A percentile compares a stretch with the other conserved stretches of the same genome.
phyloP scores from a whole-genome alignment of 192 early-diverging fungal genomes.

The Mortierella antarctica region DNA sequence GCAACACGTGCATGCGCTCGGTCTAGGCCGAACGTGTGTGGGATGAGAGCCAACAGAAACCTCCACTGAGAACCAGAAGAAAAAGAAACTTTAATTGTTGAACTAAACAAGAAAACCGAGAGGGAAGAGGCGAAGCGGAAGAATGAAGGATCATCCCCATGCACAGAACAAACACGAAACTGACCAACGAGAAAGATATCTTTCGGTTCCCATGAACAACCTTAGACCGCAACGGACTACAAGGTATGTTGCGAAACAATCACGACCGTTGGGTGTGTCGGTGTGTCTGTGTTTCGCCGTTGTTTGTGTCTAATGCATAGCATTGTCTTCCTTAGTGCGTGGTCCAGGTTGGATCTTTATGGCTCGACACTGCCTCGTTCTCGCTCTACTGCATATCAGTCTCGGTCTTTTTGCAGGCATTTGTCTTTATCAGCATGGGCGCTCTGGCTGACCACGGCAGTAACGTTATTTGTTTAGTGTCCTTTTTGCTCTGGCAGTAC shows the following conservation, averaged over 20 bases:
- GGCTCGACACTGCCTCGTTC: slow-evolving; percentile 49
- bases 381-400: slow-evolving; percentile 56
- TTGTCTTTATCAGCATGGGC: slow-evolving; percentile 58
- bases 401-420: slow-evolving; percentile 56
- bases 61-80: too few species aligned
- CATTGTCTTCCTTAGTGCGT: slow-evolving; percentile 22
- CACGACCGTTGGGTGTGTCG: not conserved
- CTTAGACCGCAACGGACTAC: slow-evolving; percentile 18
- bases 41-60: too few species aligned
- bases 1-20: not conserved
- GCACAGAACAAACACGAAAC: too few species aligned
- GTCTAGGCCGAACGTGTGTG: slow-evolving; percentile 1
- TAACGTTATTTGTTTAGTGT: not conserved
- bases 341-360: slow-evolving; percentile 34
- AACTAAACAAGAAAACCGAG: too few species aligned
- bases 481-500: not conserved
- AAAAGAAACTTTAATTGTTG: not conserved
- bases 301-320: not conserved
- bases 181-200: not conserved
- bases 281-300: not conserved
- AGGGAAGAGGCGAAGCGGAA: too few species aligned
- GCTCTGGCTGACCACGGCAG: slow-evolving; percentile 61
- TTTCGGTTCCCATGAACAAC: not conserved
- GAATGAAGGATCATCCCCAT: too few species aligned
- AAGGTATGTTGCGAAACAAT: slow-evolving; percentile 16